Percentiles rank a stretch among this genome's conserved stretches.
phyloP scores from a whole-genome alignment of 495 filamentous ascomycete species.

The Talaromyces wortmannii region DNA sequence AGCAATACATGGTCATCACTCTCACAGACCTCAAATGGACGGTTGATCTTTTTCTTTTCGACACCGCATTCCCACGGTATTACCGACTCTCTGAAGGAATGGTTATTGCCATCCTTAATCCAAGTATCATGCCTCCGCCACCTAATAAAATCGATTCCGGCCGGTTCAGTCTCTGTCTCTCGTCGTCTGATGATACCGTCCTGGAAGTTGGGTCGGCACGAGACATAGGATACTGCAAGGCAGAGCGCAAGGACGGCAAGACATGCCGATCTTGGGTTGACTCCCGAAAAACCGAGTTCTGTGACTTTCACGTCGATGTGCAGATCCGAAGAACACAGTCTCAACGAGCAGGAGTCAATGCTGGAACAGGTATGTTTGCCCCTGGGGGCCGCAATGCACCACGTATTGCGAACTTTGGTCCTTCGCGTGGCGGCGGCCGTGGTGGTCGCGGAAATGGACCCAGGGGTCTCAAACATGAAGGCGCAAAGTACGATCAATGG shows the following conservation, averaged over 20 bases:
- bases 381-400: slow-evolving; percentile 36
- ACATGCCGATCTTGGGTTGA: slow-evolving; percentile 83
- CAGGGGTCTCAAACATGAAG: slow-evolving; percentile 35
- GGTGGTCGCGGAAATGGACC: slow-evolving; percentile 14
- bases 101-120: slow-evolving; percentile 89
- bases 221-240: slow-evolving; percentile 87
- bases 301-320: slow-evolving; percentile 84
- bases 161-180: slow-evolving; percentile 74
- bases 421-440: slow-evolving; percentile 21
- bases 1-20: slow-evolving; percentile 86
- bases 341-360: slow-evolving; percentile 76
- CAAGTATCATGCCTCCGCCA: slow-evolving; percentile 79
- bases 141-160: slow-evolving; percentile 65
- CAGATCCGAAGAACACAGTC: slow-evolving; percentile 65
- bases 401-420: slow-evolving; percentile 38
- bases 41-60: slow-evolving; percentile 87
- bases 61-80: slow-evolving; percentile 79
- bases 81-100: slow-evolving; percentile 86
- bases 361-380: slow-evolving; percentile 37
- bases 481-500: slow-evolving; percentile 50
- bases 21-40: slow-evolving; percentile 89
- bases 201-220: slow-evolving; percentile 81
- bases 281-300: slow-evolving; percentile 77
- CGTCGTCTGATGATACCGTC: slow-evolving; percentile 77
- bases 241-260: slow-evolving; percentile 74